Percentiles rank a stretch among this genome's conserved stretches.
Evolutionary conservation across 345 rosid species (phyloP).

Genomic region (Gossypioides kirkii): DNA sequence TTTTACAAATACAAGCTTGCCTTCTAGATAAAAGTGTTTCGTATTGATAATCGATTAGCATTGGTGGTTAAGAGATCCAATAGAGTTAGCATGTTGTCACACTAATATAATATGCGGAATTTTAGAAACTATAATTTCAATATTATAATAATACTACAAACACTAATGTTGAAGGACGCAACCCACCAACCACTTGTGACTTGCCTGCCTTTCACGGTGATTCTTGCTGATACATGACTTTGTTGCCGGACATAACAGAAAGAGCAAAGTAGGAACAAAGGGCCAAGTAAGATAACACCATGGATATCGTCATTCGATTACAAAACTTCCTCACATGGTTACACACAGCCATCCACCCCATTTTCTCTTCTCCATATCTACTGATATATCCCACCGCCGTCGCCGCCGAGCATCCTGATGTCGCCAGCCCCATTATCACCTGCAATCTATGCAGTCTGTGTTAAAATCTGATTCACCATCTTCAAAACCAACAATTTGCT

Average conservation of each 20-base stretch:
- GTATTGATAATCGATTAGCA: not conserved
- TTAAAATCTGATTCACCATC: not conserved
- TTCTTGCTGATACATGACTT: slow-evolving; percentile 20
- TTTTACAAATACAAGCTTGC: not conserved
- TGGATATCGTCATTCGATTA: slow-evolving; percentile 21
- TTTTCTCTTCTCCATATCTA: slow-evolving; percentile 35
- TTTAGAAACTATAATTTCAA: too few relatives aligned
- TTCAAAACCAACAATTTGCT: slow-evolving; percentile 7
- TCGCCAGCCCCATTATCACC: slow-evolving; percentile 44
- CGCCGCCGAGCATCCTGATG: slow-evolving; percentile 54
- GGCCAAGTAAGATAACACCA: slow-evolving; percentile 42
- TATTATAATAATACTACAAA: not conserved
- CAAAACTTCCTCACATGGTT: slow-evolving; percentile 37
- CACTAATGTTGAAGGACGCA: not conserved
- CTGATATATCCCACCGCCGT: slow-evolving; percentile 44
- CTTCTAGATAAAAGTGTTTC: not conserved
- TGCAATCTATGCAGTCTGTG: slow-evolving; percentile 15
- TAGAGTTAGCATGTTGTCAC: too few relatives aligned
- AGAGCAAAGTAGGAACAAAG: slow-evolving; percentile 43
- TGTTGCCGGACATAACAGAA: slow-evolving; percentile 27
- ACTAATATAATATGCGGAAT: too few relatives aligned
- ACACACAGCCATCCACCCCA: slow-evolving; percentile 40
- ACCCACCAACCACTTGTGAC: not conserved
- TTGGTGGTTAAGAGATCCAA: too few relatives aligned
- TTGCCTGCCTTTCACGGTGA: not conserved